Percentiles rank a stretch among this genome's conserved stretches.
Conservation (phyloP, 106 monocot genomes). For the Cymbidium sinense region DNA sequence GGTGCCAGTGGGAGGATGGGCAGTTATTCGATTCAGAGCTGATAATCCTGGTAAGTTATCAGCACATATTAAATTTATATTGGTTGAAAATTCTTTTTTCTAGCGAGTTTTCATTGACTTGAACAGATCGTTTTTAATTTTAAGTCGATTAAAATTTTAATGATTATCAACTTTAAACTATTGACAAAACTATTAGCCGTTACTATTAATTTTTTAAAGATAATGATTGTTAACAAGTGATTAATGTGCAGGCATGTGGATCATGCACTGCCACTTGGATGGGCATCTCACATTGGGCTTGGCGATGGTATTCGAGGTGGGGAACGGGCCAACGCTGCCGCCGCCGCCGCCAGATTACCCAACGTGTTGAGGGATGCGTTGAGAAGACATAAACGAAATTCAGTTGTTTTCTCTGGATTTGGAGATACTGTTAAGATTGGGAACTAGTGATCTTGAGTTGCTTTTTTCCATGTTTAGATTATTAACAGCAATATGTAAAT, state of each 20-base stretch:
- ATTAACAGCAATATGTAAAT: not conserved
- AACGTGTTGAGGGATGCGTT: conserved; percentile 10
- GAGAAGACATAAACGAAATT: not conserved
- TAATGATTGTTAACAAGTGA: too few species aligned
- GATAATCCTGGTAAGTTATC: conserved; percentile 55
- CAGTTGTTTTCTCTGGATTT: not conserved
- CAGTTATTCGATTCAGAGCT: conserved; percentile 63
- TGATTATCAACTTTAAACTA: too few species aligned
- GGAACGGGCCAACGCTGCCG: conserved; percentile 27
- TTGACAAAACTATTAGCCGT: too few species aligned
- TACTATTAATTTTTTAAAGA: too few species aligned
- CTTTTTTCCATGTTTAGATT: not conserved
- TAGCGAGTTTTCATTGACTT: too few species aligned
- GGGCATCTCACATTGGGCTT: conserved; percentile 39
- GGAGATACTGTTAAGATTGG: not conserved
- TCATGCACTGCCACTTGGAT: conserved; percentile 69
- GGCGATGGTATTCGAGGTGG: conserved; percentile 47
- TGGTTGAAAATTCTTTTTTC: too few species aligned
- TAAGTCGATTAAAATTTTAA: too few species aligned
- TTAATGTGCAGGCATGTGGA: conserved; percentile 38
- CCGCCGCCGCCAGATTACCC: conserved; percentile 55
- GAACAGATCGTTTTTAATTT: too few species aligned
- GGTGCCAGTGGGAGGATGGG: conserved; percentile 71
- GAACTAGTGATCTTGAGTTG: not conserved
- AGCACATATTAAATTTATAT: not conserved